A percentile compares a stretch with the other conserved stretches of the same genome.
These are phyloP conservation scores for Lachancea fermentati DNA, from an alignment of 805 yeast genomes.

Conservation along the genomic window DNA sequence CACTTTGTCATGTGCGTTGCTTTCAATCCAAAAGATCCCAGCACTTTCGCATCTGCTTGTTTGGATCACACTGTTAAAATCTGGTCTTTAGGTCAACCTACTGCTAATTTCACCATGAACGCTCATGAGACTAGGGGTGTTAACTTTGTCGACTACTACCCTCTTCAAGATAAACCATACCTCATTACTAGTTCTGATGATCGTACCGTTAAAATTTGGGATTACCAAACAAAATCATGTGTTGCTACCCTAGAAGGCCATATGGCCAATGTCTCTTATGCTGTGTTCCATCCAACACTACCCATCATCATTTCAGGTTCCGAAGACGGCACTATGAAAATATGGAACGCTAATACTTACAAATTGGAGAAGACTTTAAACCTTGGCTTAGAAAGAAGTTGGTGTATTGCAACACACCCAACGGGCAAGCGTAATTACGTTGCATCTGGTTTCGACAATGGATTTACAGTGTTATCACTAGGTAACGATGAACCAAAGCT, in stretches of 20 bases:
- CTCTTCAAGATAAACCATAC: slow-evolving; percentile 95
- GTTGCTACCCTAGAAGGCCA: slow-evolving; percentile 95
- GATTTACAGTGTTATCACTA: slow-evolving; percentile 78
- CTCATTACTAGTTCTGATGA: slow-evolving; percentile 89
- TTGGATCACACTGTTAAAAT: slow-evolving; percentile 93
- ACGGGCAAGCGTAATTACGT: slow-evolving; percentile 62
- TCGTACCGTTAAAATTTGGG: slow-evolving; percentile 85
- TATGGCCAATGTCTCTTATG: slow-evolving; percentile 89
- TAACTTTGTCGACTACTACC: slow-evolving; percentile 94
- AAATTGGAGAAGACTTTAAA: slow-evolving; percentile 88
- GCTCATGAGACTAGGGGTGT: slow-evolving; percentile 94
- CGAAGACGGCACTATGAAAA: slow-evolving; percentile 89
- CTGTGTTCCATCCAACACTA: slow-evolving; percentile 95
- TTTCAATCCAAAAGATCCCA: slow-evolving; percentile 95
- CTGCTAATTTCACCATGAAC: slow-evolving; percentile 84
- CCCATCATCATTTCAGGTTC: slow-evolving; percentile 94
- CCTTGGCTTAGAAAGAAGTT: slow-evolving; percentile 89
- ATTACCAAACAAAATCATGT: slow-evolving; percentile 92
- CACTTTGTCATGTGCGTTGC: slow-evolving; percentile 93
- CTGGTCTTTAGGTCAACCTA: slow-evolving; percentile 86
- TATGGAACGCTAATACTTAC: slow-evolving; percentile 94
- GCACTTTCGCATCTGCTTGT: slow-evolving; percentile 96
- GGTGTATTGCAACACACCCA: slow-evolving; percentile 83
- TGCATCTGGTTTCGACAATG: slow-evolving; percentile 93
- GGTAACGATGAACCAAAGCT: slow-evolving; percentile 94